A percentile compares a stretch with the other conserved stretches of the same genome.
Evolutionary conservation across 2,329 filamentous ascomycete genomes (phyloP).

Genomic region (Rugonectria rugulosa): DNA sequence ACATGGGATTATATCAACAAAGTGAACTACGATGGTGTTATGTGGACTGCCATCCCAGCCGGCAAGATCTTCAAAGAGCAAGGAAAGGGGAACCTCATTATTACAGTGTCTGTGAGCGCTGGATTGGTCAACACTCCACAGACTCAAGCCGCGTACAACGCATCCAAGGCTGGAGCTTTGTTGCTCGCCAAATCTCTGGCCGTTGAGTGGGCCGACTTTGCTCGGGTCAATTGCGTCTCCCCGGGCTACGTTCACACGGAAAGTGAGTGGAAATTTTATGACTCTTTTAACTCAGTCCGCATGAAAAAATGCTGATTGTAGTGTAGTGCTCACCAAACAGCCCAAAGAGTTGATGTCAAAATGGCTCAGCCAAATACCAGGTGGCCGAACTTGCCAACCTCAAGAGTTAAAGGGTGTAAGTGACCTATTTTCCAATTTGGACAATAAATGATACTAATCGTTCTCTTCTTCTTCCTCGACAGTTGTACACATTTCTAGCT

Average conservation of each 20-base stretch:
- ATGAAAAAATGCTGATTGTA: too few relatives aligned
- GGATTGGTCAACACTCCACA: slow-evolving; percentile 36
- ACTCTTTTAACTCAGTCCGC: not conserved
- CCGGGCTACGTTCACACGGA: slow-evolving; percentile 54
- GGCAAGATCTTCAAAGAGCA: slow-evolving; percentile 37
- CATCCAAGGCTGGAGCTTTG: slow-evolving; percentile 50
- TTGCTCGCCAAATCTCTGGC: slow-evolving; percentile 67
- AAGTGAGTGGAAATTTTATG: not conserved
- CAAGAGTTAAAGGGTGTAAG: slow-evolving; percentile 12
- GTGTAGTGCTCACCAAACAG: slow-evolving; percentile 11
- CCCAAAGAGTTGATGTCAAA: slow-evolving; percentile 11
- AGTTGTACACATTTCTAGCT: slow-evolving; percentile 44
- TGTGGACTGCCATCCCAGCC: slow-evolving; percentile 36
- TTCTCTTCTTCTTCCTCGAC: not conserved
- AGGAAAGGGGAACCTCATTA: slow-evolving; percentile 37
- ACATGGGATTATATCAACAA: slow-evolving; percentile 35
- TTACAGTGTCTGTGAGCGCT: slow-evolving; percentile 34
- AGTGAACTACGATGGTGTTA: slow-evolving; percentile 40
- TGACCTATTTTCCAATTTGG: too few relatives aligned
- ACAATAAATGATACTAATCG: too few relatives aligned
- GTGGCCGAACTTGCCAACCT: slow-evolving; percentile 3
- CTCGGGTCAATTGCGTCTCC: slow-evolving; percentile 72
- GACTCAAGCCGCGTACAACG: slow-evolving; percentile 50
- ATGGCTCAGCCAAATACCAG: slow-evolving; percentile 17
- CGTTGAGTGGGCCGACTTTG: slow-evolving; percentile 77